Evolutionary conservation across 2,329 filamentous ascomycete genomes (phyloP).

Genomic region (Biscogniauxia marginata): DNA sequence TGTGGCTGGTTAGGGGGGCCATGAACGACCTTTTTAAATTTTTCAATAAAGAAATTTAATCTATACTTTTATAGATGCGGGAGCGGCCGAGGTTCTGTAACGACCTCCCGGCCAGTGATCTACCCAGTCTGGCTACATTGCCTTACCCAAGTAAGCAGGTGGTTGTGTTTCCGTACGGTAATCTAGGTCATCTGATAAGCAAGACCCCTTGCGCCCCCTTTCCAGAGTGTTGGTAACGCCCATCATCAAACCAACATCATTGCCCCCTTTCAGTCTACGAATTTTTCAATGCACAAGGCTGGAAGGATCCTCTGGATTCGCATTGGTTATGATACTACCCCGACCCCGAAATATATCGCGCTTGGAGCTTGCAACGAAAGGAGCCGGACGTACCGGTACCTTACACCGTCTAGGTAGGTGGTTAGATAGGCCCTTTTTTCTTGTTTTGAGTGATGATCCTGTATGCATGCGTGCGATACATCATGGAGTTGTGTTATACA

Average conservation of each 20-base stretch:
- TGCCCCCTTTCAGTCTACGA: no score
- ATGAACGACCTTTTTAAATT: background rate
- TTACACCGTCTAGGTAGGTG: background rate
- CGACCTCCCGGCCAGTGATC: background rate
- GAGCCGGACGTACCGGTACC: background rate
- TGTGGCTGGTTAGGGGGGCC: background rate
- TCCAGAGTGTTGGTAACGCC: background rate
- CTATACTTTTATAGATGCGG: background rate
- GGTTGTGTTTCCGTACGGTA: background rate
- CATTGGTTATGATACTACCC: constrained; percentile 1
- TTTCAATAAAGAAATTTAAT: background rate
- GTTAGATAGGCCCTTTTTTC: background rate
- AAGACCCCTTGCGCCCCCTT: background rate
- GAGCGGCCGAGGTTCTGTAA: background rate
- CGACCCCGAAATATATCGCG: no score
- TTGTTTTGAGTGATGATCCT: background rate
- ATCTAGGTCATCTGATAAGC: background rate
- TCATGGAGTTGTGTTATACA: background rate
- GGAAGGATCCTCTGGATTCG: background rate
- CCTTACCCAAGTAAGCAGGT: background rate
- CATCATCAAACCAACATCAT: background rate
- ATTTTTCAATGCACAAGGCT: background rate
- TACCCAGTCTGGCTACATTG: background rate
- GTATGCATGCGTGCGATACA: background rate
- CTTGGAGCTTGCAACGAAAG: background rate